These are phyloP conservation scores for Cladosporium austrohemisphaericum DNA, from an alignment of 2,329 filamentous ascomycete species.

Conservation along the genomic window DNA sequence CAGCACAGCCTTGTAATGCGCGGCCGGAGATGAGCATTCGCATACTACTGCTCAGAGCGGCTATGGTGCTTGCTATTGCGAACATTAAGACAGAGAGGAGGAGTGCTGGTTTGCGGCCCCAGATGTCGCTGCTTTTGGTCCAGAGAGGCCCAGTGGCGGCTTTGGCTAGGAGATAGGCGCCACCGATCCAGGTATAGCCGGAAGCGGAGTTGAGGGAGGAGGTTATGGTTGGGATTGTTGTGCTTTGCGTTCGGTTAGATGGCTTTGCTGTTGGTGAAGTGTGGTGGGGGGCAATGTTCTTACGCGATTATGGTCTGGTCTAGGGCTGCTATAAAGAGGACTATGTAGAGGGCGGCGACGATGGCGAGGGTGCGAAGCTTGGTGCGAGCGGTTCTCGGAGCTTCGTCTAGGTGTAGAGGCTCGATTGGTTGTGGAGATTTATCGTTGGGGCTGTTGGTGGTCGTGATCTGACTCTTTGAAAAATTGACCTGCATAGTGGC, in stretches of 20 bases:
- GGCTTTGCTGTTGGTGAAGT: too few species aligned
- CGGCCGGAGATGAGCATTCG: constrained; percentile 52
- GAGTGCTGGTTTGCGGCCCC: constrained; percentile 54
- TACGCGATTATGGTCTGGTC: constrained; percentile 56
- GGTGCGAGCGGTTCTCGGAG: too few species aligned
- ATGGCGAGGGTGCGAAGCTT: constrained; percentile 20
- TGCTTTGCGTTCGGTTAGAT: too few species aligned
- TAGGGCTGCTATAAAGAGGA: constrained; percentile 41
- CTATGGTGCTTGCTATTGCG: constrained; percentile 48
- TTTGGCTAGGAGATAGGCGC: constrained; percentile 66
- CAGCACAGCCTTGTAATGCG: constrained; percentile 52
- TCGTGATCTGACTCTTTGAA: too few species aligned
- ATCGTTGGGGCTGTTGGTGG: too few species aligned
- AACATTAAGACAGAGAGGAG: constrained; percentile 49
- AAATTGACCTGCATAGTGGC: too few species aligned
- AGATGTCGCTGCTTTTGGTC: constrained; percentile 60
- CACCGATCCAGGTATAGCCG: constrained; percentile 80
- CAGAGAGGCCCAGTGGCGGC: constrained; percentile 67
- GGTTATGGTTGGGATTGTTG: constrained; percentile 63
- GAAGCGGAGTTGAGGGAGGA: constrained; percentile 60
- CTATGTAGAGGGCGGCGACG: constrained; percentile 26
- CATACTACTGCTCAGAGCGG: constrained; percentile 47
- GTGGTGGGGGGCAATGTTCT: not conserved
- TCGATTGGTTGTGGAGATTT: too few species aligned
- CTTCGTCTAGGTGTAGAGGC: too few species aligned